Percentiles rank a stretch among this genome's conserved stretches.
phyloP scores from a whole-genome alignment of 2,329 filamentous ascomycete genomes.

The Aspergillus pseudoglaucus region DNA sequence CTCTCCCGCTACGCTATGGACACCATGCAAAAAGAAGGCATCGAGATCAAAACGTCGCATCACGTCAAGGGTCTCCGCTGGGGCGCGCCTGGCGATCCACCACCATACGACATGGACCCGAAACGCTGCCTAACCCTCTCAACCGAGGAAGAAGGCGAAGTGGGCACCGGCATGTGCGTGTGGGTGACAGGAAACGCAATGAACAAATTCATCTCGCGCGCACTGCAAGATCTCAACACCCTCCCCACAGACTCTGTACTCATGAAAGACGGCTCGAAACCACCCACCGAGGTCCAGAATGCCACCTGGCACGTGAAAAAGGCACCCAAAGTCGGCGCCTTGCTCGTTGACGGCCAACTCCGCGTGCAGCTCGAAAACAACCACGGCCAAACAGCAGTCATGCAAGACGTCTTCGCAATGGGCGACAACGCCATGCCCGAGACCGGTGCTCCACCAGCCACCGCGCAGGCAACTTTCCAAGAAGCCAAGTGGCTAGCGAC shows the following conservation, averaged over 20 bases:
- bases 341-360: constrained; percentile 52
- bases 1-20: constrained; percentile 52
- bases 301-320: constrained; percentile 46
- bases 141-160: constrained; percentile 52
- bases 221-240: constrained; percentile 22
- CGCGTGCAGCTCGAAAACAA: constrained; percentile 47
- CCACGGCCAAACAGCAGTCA: constrained; percentile 32
- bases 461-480: constrained; percentile 54
- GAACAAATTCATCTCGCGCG: constrained; percentile 26
- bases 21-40: constrained; percentile 50
- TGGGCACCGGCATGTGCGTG: constrained; percentile 55
- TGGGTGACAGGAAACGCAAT: constrained; percentile 45
- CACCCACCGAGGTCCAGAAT: constrained; percentile 8
- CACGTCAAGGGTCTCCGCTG: constrained; percentile 49
- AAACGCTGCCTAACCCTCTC: constrained; percentile 47
- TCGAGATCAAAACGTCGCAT: constrained; percentile 53
- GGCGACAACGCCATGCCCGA: constrained; percentile 54
- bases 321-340: constrained; percentile 39
- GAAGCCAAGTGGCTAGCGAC: constrained; percentile 54
- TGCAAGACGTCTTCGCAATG: constrained; percentile 49
- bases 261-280: constrained; percentile 13
- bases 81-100: constrained; percentile 39
- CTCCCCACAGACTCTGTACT: constrained; percentile 28
- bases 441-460: constrained; percentile 48
- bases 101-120: constrained; percentile 35